Evolutionary conservation across 495 filamentous ascomycete genomes (phyloP).

Genomic region (Neurospora sp.): DNA sequence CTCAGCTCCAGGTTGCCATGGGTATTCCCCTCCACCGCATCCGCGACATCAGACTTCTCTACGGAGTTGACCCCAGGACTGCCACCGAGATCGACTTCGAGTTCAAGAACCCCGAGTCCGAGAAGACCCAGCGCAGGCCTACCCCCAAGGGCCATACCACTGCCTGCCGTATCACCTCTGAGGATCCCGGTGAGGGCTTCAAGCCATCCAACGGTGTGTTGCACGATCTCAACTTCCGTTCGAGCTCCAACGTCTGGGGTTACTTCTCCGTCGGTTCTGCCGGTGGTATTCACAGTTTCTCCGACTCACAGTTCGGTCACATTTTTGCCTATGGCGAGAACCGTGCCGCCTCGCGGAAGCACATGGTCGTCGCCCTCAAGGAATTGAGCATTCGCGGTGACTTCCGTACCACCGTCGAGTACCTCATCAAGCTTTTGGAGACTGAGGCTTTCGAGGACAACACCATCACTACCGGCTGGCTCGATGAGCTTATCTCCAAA

Average conservation of each 20-base stretch:
- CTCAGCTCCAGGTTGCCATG: conserved; percentile 98
- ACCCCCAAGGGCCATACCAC: conserved; percentile 94
- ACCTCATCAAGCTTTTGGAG: conserved; percentile 97
- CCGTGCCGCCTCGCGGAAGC: conserved; percentile 87
- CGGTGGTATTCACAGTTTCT: conserved; percentile 97
- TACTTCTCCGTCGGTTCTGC: conserved; percentile 98
- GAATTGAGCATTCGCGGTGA: conserved; percentile 99
- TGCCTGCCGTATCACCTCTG: conserved; percentile 97
- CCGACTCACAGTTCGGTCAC: conserved; percentile 97
- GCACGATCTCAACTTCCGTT: conserved; percentile 98
- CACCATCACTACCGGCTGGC: conserved; percentile 98
- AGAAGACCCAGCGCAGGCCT: conserved; percentile 76
- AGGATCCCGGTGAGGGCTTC: conserved; percentile 98
- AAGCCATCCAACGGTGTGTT: conserved; percentile 98
- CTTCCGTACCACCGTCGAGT: conserved; percentile 97
- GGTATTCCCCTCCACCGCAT: conserved; percentile 93
- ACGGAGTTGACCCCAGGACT: conserved; percentile 85
- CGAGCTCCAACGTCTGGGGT: conserved; percentile 98
- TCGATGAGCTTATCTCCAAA: conserved; percentile 96
- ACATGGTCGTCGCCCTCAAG: conserved; percentile 99
- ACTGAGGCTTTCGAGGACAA: conserved; percentile 98
- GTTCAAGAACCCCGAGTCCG: conserved; percentile 79
- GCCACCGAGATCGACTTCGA: conserved; percentile 90
- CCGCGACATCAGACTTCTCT: conserved; percentile 88
- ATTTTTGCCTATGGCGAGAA: conserved; percentile 99